phyloP scores from a whole-genome alignment of 306 rosid genomes.

The Sicyos baderoa region DNA sequence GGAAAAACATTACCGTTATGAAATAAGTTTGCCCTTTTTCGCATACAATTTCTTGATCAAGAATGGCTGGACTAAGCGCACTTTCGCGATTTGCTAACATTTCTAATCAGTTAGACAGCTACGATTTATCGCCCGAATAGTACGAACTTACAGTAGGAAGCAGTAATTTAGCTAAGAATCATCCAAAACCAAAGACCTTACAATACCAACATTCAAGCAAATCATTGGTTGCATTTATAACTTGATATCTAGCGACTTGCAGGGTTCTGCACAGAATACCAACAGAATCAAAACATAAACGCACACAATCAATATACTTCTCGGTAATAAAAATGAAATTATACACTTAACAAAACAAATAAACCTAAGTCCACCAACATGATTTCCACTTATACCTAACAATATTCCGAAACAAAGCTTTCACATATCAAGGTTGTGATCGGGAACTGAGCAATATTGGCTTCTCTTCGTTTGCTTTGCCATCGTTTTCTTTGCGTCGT shows the following conservation, averaged over 20 bases:
- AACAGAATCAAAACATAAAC: background rate
- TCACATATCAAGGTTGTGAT: constrained; percentile 34
- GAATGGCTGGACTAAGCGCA: no score
- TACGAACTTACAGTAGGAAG: no score
- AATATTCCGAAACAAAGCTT: constrained; percentile 17
- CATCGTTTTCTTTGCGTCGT: constrained; percentile 12
- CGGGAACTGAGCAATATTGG: constrained; percentile 30
- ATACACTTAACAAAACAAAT: constrained; percentile 52
- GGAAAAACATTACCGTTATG: no score
- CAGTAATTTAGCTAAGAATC: background rate
- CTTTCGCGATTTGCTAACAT: no score
- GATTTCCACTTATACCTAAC: constrained; percentile 30
- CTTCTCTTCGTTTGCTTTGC: constrained; percentile 24
- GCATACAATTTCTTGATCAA: no score
- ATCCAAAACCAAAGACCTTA: background rate
- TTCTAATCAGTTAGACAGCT: no score
- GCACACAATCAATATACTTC: constrained; percentile 11
- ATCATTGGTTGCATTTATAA: background rate
- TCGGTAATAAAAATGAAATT: constrained; percentile 39
- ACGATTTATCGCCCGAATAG: no score
- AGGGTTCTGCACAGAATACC: background rate
- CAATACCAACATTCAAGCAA: background rate
- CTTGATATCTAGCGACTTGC: background rate
- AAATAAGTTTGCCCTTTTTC: no score
- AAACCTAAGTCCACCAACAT: constrained; percentile 25